A percentile compares a stretch with the other conserved stretches of the same genome.
phyloP scores from a whole-genome alignment of 805 yeast genomes.

The Yamadazyma phyllophila region DNA sequence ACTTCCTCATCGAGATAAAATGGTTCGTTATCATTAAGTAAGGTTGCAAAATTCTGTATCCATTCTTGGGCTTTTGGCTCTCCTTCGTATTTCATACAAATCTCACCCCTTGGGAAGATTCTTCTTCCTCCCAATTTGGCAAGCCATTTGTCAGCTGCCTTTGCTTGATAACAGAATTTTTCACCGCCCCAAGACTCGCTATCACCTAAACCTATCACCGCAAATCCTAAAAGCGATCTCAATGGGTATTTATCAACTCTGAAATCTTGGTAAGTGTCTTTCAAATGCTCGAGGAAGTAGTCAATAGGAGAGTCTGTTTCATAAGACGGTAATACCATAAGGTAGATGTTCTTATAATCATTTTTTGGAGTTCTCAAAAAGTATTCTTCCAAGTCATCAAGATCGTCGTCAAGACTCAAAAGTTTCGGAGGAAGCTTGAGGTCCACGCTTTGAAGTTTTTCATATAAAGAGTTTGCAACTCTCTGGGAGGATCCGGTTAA shows the following conservation, averaged over 20 bases:
- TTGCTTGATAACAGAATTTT: constrained; percentile 85
- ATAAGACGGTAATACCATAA: constrained; percentile 82
- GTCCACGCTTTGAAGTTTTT: constrained; percentile 29
- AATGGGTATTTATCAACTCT: constrained; percentile 82
- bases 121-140: constrained; percentile 86
- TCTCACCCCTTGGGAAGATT: constrained; percentile 76
- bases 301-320: constrained; percentile 93
- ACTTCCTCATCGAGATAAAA: constrained; percentile 57
- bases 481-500: constrained; percentile 80
- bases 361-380: constrained; percentile 61
- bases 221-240: constrained; percentile 65
- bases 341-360: constrained; percentile 50
- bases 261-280: constrained; percentile 81
- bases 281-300: constrained; percentile 74
- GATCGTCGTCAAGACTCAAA: constrained; percentile 71
- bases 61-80: constrained; percentile 62
- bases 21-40: constrained; percentile 71
- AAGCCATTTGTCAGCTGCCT: constrained; percentile 66
- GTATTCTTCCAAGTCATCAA: constrained; percentile 80
- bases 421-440: constrained; percentile 46
- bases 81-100: constrained; percentile 74
- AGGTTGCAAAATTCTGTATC: constrained; percentile 57
- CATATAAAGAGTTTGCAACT: constrained; percentile 54
- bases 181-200: constrained; percentile 68
- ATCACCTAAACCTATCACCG: constrained; percentile 88